Evolutionary conservation across 768 basidiomycete genomes (phyloP).

Genomic region (Leucosporidium yakuticum): DNA sequence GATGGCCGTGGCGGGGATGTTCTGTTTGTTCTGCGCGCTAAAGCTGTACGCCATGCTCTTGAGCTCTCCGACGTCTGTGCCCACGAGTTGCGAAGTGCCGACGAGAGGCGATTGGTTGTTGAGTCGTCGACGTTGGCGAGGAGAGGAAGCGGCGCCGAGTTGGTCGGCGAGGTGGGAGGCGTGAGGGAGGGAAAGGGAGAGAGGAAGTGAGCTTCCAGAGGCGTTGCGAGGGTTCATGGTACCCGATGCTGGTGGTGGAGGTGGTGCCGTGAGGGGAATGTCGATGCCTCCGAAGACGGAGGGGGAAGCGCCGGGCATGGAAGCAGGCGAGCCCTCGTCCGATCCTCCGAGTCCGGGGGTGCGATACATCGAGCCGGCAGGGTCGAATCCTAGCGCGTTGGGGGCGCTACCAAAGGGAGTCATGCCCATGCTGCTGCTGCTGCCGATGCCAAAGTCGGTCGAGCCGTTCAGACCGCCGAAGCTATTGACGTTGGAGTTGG

Average conservation of each 20-base stretch:
- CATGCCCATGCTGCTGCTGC: not conserved
- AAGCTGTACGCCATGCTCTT: not conserved
- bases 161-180: not conserved
- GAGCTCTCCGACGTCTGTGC: not conserved
- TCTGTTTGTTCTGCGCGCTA: slow-evolving; percentile 7
- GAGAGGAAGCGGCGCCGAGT: slow-evolving; percentile 20
- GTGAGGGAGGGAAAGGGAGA: not conserved
- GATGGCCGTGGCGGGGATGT: slow-evolving; percentile 9
- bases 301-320: not conserved
- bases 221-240: slow-evolving; percentile 2
- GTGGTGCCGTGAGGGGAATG: slow-evolving; percentile 1
- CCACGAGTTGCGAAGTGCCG: not conserved
- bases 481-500: not conserved
- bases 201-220: not conserved
- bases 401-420: not conserved
- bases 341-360: slow-evolving; percentile 1
- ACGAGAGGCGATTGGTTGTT: slow-evolving; percentile 13
- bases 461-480: not conserved
- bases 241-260: not conserved
- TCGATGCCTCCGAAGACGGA: not conserved
- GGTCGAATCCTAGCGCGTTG: slow-evolving; percentile 13
- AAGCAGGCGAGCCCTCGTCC: slow-evolving; percentile 9
- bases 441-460: not conserved
- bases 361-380: not conserved
- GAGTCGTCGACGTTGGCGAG: slow-evolving; percentile 35